Base-by-base conservation (phyloP, 306 rosid species). In the Malus fusca region DNA sequence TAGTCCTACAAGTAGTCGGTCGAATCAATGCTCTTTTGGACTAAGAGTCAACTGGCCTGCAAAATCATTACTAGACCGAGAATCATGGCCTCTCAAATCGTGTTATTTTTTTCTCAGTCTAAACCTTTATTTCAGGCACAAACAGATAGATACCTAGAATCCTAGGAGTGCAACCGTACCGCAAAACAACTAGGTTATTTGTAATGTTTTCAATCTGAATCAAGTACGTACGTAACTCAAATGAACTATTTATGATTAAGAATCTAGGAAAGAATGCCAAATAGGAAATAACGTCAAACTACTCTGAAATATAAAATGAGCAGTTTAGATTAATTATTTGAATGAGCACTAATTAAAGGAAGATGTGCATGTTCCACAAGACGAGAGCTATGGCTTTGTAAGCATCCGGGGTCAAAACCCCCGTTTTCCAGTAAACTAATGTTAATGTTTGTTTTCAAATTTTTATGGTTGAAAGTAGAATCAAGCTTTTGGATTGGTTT, bases 121-220 rank as follows among this genome's bases (percentile, higher is more conserved):
- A 35, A 35, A 1, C 40, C 0, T 35, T 35, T 35, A 35, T 6
- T 35, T 35, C 8, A 35, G 2, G 40, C 40, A 8, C 40, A 35
- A 35, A 35, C 8, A 35, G 44, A 40, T 79, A 56, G 77, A 72
- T 78, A 78, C 62, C 82, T 64, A 72, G 25, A 69, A 26, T 14
- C 30, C 35, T 68, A 23, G 1, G 25, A 23, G 9, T 19, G 10
- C 52, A n/a, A 66, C 70, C 52, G 11, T 67, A 42, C 4, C 5
- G 26, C 44, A 18, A 37, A 66, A 9, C 19, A 51, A 5, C 23
- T 65, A 19, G 9, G 43, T 40, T 40, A 40, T 40, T 40, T 8
- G 43, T 8, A 40, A 40, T 40, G 62, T 37, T 66, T 66, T 66
- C 73, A 69, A 46, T 69, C 60, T 8, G 31, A 69, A 51, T 19